Conservation (phyloP, 1,139 yeast genomes). For the Schwanniomyces etchellsii region DNA sequence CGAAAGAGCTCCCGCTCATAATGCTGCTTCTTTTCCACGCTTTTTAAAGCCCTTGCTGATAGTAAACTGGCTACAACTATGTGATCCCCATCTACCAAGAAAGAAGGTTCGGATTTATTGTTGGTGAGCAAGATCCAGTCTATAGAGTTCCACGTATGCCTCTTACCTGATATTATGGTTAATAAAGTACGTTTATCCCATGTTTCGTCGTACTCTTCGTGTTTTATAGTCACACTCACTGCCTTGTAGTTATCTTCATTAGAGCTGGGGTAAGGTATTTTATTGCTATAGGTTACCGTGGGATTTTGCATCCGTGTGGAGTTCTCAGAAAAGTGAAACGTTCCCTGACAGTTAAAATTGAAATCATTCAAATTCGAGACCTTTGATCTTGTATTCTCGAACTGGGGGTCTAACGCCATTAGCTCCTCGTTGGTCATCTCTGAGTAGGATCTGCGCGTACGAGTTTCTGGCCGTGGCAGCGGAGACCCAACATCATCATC, state of each 20-base stretch:
- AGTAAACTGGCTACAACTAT: conserved; percentile 37
- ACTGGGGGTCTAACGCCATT: conserved; percentile 56
- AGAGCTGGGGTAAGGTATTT: conserved; percentile 23
- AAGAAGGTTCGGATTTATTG: conserved; percentile 9
- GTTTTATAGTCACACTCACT: conserved; percentile 34
- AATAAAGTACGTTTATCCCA: conserved; percentile 26
- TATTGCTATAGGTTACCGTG: conserved; percentile 5
- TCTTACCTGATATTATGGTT: conserved; percentile 34
- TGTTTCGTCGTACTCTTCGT: conserved; percentile 21
- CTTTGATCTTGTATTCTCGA: conserved; percentile 26
- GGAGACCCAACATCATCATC: conserved; percentile 1
- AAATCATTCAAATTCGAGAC: conserved; percentile 29
- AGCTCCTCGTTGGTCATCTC: conserved; percentile 65
- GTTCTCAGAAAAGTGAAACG: conserved; percentile 11
- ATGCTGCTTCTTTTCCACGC: conserved; percentile 11
- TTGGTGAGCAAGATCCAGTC: conserved; percentile 30
- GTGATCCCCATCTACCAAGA: conserved; percentile 35
- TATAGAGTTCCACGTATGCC: conserved; percentile 41
- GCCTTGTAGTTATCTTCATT: conserved; percentile 38
- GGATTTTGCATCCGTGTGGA: conserved; percentile 2
- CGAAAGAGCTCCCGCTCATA: conserved; percentile 27
- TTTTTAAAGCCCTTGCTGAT: conserved; percentile 20
- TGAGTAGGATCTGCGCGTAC: conserved; percentile 49
- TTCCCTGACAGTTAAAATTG: conserved; percentile 36
- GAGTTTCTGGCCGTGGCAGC: conserved; percentile 6